Evolutionary conservation across 2,329 filamentous ascomycete species (phyloP).

Genomic region (Shiraia sp.): DNA sequence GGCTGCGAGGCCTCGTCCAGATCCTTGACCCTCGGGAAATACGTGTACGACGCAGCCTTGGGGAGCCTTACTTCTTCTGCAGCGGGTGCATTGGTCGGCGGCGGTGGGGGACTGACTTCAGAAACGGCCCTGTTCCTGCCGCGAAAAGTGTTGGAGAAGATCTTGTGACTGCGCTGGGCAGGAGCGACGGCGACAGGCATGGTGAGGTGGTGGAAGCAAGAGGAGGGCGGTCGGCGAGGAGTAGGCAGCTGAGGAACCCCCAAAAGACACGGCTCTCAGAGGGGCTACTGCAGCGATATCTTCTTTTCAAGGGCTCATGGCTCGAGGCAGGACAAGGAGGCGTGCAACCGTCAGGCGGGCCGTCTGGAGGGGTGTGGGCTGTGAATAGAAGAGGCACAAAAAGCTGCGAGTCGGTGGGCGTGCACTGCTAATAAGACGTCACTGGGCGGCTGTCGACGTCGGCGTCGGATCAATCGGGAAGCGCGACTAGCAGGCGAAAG

Average conservation of each 20-base stretch:
- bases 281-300: too few relatives aligned
- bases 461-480: conserved; percentile 15
- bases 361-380: conserved; percentile 19
- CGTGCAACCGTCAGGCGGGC: conserved; percentile 18
- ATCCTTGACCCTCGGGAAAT: conserved; percentile 45
- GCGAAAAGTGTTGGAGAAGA: conserved; percentile 34
- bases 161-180: conserved; percentile 33
- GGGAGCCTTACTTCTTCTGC: conserved; percentile 36
- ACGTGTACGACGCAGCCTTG: conserved; percentile 47
- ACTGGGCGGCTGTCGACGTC: conserved; percentile 22
- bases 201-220: too few relatives aligned
- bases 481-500: conserved; percentile 6
- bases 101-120: conserved; percentile 30
- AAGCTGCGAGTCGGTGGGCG: too few relatives aligned
- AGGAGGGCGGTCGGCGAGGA: conserved; percentile 2
- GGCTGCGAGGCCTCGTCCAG: conserved; percentile 35
- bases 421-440: conserved; percentile 25
- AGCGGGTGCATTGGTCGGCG: too few relatives aligned
- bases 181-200: conserved; percentile 41
- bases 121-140: conserved; percentile 39
- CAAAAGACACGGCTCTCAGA: conserved; percentile 5
- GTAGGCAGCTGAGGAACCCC: conserved; percentile 3
- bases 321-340: conserved; percentile 19
- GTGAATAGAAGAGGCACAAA: conserved; percentile 4
- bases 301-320: conserved; percentile 28